Base-by-base conservation (phyloP, 345 rosid genomes). In the Gossypium sturtianum region DNA sequence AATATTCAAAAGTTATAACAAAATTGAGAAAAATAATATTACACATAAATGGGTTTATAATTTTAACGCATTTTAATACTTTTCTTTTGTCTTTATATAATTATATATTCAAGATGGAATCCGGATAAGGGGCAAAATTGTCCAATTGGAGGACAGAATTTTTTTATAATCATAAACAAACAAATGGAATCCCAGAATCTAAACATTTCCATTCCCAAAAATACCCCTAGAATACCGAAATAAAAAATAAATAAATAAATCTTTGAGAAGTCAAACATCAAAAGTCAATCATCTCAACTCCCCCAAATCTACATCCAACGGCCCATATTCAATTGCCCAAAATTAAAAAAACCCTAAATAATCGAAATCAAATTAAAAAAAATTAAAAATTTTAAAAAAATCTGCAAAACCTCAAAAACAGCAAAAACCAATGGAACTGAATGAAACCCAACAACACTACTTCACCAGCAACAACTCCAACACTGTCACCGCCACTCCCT, bases 361-460 rank as follows among this genome's bases (percentile, higher is more conserved):
- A 66, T 77, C 49, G 68, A 22, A 23, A 44, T 10, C 23, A 68
- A 9, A 78, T n/a, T 75, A 68, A 71, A 70, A 70, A 23, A 58
- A 65, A 62, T 66, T 12, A 59, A 59, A 23, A 59, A 12, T 1
- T 11, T 0, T 1, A 75, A 70, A 80, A 48, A 34, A 58, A 11
- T 54, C 73, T 29, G 45, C 60, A 75, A 80, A 74, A 9, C 52
- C 70, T 47, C 69, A 73, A 77, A 84, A 78, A 78, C 44, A 29
- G 66, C 5, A 62, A 62, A 34, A 64, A 1, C 65, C 70, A 59
- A 87, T 90, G 93, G 93, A 89, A 82, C 85, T 86, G 51, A 84
- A 87, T 84, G 93, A 91, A 74, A 84, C 81, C 77, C 89, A 82
- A 17, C 91, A 81, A 43, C 83, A 85, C 89, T 77, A 49, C 76